These are phyloP conservation scores for Yarrowia hollandica DNA, from an alignment of 805 yeast genomes.

Conservation along the genomic window DNA sequence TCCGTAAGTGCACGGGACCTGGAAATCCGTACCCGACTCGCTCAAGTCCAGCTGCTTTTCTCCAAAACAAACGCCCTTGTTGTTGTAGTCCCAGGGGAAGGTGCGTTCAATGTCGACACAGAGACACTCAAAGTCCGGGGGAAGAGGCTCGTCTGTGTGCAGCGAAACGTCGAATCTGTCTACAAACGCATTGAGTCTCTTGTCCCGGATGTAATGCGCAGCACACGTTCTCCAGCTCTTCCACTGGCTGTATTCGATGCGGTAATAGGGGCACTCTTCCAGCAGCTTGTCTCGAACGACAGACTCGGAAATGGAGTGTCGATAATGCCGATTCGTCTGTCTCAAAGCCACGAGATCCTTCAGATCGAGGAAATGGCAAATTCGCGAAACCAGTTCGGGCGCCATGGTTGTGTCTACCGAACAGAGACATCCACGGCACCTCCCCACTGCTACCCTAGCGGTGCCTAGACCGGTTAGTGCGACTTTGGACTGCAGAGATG, in stretches of 20 bases:
- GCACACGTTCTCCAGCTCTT: neutral
- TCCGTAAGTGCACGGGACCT: neutral
- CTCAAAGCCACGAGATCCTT: neutral
- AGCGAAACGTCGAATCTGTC: neutral
- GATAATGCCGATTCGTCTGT: neutral
- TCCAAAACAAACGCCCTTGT: neutral
- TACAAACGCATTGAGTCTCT: neutral
- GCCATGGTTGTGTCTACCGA: neutral
- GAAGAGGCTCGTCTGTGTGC: neutral
- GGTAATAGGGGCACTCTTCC: neutral
- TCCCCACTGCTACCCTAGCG: no score
- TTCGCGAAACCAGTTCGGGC: neutral
- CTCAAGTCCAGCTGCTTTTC: neutral
- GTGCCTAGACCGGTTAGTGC: no score
- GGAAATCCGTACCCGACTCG: neutral
- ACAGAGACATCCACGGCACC: no score
- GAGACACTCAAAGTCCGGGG: neutral
- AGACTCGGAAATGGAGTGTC: neutral
- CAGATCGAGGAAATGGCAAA: neutral
- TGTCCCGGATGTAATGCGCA: neutral
- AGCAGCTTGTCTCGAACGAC: neutral
- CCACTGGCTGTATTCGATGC: neutral
- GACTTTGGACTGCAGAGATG: no score
- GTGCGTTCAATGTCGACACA: constrained; percentile 4
- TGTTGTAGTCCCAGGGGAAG: constrained; percentile 12